Conservation (phyloP, 2,329 filamentous ascomycete genomes). For the Colletotrichum sp. region DNA sequence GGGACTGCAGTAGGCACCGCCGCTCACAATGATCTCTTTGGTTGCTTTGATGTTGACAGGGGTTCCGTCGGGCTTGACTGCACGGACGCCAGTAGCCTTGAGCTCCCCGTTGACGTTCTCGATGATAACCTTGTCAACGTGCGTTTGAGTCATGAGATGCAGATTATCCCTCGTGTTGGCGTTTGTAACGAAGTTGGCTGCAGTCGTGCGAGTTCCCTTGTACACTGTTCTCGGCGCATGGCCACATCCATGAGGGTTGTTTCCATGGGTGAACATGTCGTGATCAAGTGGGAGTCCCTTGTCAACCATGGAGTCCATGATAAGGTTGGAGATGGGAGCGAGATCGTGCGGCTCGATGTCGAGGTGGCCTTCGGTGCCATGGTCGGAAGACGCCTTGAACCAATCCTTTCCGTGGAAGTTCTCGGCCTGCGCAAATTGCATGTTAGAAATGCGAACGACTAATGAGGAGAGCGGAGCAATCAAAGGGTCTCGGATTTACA, state of each 20-base stretch:
- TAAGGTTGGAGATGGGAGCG: slow-evolving; percentile 60
- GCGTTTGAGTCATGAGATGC: slow-evolving; percentile 50
- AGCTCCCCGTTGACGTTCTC: slow-evolving; percentile 33
- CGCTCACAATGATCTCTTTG: slow-evolving; percentile 46
- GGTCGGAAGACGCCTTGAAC: slow-evolving; percentile 55
- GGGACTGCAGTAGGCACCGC: slow-evolving; percentile 56
- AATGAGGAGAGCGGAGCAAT: not conserved
- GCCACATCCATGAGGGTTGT: slow-evolving; percentile 59
- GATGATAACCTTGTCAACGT: slow-evolving; percentile 58
- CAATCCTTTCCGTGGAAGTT: slow-evolving; percentile 63
- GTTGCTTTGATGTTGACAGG: slow-evolving; percentile 37
- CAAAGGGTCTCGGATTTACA: not conserved
- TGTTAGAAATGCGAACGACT: not conserved
- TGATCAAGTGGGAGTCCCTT: slow-evolving; percentile 58
- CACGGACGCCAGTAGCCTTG: slow-evolving; percentile 47
- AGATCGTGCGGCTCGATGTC: slow-evolving; percentile 63
- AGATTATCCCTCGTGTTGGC: slow-evolving; percentile 46
- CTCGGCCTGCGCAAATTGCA: slow-evolving; percentile 45
- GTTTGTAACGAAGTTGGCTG: slow-evolving; percentile 55
- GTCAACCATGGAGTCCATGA: slow-evolving; percentile 59
- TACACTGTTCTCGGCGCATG: slow-evolving; percentile 58
- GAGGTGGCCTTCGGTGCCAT: slow-evolving; percentile 57
- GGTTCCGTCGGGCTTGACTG: slow-evolving; percentile 42
- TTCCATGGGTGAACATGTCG: slow-evolving; percentile 62
- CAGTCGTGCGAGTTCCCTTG: slow-evolving; percentile 56